Evolutionary conservation across 805 yeast species (phyloP).

Genomic region (Debaryomyces castellii): DNA sequence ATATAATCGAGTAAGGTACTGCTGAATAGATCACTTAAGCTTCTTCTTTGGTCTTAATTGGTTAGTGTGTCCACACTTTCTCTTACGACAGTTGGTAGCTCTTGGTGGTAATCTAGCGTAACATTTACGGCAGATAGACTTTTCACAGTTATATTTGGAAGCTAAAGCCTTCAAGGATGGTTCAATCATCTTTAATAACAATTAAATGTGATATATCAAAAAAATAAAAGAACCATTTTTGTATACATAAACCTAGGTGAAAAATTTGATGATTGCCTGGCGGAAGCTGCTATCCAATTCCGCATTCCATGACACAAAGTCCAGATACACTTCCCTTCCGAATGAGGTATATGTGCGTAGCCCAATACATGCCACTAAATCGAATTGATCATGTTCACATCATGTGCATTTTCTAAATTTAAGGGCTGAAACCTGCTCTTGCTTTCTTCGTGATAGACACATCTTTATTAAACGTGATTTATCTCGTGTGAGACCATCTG

Average conservation of each 20-base stretch:
- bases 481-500: background rate
- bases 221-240: background rate
- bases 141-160: constrained; percentile 99
- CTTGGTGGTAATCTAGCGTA: constrained; percentile 99
- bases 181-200: constrained; percentile 67
- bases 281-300: background rate
- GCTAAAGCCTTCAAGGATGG: constrained; percentile 99
- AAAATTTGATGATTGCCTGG: constrained; percentile 1
- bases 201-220: constrained; percentile 1
- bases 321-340: background rate
- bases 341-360: background rate
- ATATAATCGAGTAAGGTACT: constrained; percentile 16
- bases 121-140: constrained; percentile 98
- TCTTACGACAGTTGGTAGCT: constrained; percentile 99
- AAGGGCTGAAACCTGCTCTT: background rate
- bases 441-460: background rate
- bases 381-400: no score
- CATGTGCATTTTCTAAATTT: background rate
- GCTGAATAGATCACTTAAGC: constrained; percentile 68
- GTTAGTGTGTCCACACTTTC: constrained; percentile 99
- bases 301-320: background rate
- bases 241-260: background rate
- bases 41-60: constrained; percentile 99
- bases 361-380: background rate
- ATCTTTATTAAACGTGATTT: background rate